phyloP scores from a whole-genome alignment of 2,329 filamentous ascomycete species.

The Aspergillus nomiae region DNA sequence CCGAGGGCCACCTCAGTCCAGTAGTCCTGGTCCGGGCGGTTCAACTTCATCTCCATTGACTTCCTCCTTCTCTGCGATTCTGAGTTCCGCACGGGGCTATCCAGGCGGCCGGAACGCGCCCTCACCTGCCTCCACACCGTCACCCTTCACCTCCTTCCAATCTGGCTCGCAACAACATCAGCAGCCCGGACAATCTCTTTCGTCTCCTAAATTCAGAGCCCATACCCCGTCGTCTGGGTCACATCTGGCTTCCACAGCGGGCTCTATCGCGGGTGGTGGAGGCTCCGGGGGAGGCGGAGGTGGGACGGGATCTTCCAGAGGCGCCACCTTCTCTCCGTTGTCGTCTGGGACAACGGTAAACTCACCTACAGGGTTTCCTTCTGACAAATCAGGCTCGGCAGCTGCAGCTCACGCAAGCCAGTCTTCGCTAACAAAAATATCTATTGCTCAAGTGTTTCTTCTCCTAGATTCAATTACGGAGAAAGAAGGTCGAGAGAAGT shows the following conservation, averaged over 20 bases:
- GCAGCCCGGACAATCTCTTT: slow-evolving; percentile 55
- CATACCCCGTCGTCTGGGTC: slow-evolving; percentile 57
- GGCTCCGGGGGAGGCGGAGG: slow-evolving; percentile 52
- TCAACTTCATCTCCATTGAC: slow-evolving; percentile 54
- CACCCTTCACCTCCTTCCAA: slow-evolving; percentile 57
- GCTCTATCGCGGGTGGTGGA: slow-evolving; percentile 55
- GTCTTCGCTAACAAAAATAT: slow-evolving; percentile 81
- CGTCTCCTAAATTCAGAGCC: slow-evolving; percentile 58
- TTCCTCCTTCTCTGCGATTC: slow-evolving; percentile 56
- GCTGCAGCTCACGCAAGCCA: slow-evolving; percentile 50
- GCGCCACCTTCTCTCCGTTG: slow-evolving; percentile 62
- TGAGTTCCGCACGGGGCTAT: slow-evolving; percentile 53
- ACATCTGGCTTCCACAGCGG: slow-evolving; percentile 59
- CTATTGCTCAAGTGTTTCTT: slow-evolving; percentile 92
- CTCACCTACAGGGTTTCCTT: slow-evolving; percentile 55
- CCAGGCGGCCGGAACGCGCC: slow-evolving; percentile 54
- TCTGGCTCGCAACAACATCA: slow-evolving; percentile 57
- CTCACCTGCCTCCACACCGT: slow-evolving; percentile 57
- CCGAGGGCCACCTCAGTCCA: slow-evolving; percentile 49
- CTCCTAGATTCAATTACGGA: slow-evolving; percentile 93
- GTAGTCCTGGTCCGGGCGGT: slow-evolving; percentile 51
- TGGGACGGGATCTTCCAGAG: slow-evolving; percentile 59
- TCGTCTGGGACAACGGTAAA: slow-evolving; percentile 58
- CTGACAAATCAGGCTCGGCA: slow-evolving; percentile 48
- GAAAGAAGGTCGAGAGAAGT: slow-evolving; percentile 88